Conservation (phyloP, 129 eudicot species). For the Pittosporum tobira region DNA sequence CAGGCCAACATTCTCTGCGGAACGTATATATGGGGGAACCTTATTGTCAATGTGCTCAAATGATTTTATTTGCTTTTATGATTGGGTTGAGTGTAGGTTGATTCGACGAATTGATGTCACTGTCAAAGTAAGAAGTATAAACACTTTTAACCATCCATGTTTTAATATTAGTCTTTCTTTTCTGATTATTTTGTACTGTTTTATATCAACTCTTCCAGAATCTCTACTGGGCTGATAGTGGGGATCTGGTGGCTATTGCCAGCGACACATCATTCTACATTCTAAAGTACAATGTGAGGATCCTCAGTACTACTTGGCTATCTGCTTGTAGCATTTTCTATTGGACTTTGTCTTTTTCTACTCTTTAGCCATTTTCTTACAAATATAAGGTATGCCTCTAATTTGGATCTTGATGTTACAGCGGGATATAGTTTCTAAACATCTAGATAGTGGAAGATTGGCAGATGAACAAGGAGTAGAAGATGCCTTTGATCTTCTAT, state of each 20-base stretch:
- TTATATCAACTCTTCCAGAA: slow-evolving; percentile 34
- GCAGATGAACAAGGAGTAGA: slow-evolving; percentile 89
- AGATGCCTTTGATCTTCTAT: slow-evolving; percentile 85
- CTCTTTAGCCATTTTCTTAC: neutral
- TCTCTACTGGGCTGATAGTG: slow-evolving; percentile 99
- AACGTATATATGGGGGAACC: slow-evolving; percentile 75
- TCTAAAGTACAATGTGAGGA: slow-evolving; percentile 77
- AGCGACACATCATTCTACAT: slow-evolving; percentile 88
- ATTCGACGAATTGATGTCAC: slow-evolving; percentile 83
- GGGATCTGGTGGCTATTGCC: slow-evolving; percentile 88
- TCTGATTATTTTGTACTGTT: slow-evolving; percentile 1
- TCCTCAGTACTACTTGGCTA: slow-evolving; percentile 5
- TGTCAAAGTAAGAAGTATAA: slow-evolving; percentile 57
- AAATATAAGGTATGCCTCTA: neutral
- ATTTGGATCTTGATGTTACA: slow-evolving; percentile 27
- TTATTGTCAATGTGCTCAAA: slow-evolving; percentile 85
- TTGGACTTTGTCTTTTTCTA: neutral
- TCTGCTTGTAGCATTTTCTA: slow-evolving; percentile 5
- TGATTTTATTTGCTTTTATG: slow-evolving; percentile 95
- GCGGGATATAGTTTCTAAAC: slow-evolving; percentile 84
- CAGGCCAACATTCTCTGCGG: slow-evolving; percentile 93
- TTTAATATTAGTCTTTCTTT: neutral
- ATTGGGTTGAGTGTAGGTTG: slow-evolving; percentile 96
- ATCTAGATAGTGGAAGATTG: slow-evolving; percentile 83
- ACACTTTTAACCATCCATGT: neutral